Evolutionary conservation across 352 stramenopile genomes (phyloP), one percentile per base, ranked within the genome.

Genomic region (Stramenopiles sp.): DNA sequence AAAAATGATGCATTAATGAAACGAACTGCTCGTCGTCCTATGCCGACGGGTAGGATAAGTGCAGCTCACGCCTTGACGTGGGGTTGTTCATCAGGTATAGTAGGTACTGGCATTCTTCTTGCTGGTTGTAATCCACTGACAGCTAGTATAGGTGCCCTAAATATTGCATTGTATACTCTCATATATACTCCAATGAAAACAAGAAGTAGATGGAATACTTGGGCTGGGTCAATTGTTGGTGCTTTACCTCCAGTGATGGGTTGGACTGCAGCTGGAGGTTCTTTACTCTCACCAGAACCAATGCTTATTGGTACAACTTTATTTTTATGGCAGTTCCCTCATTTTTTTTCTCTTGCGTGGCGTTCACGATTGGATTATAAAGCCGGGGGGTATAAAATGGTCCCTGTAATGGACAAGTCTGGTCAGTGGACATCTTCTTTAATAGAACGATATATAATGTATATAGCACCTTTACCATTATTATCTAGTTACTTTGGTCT

Each of bases 111-210:
- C 8, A 57, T 95, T 22, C 55, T 98, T 3, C 63, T 63, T 3
- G 54, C 65, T 0, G 71, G 72, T 1, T 91, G 77, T 43, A 90
- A 85, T 58, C 78, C 83, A 23, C 36, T 94, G 2, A 88, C 86
- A 23, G 71, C 81, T 1, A 61, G 60, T 28, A 60, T 99, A n/a
- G 84, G 85, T 10, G 55, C 71, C 0, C 64, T 69, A 23, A 99
- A 99, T 57, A 91, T 99, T 48, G 72, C 65, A 1, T 57, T 97
- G 12, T 99, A 99, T 53, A 58, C 80, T 34, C 72, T 84, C 23
- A 58, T 91, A n/a, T 99, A 99, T 62, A 99, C 86, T 10, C 80
- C 79, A 6, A 71, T 91, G 58, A 99, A 99, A 59, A 79, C 70
- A 23, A 58, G 64, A 12, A 81, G 68, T 36, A 77, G 93, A 51